A percentile compares a stretch with the other conserved stretches of the same genome.
These are phyloP conservation scores for Kalanchoe fedtschenkoi DNA, from an alignment of 164 flowering plant species.

Conservation along the genomic window DNA sequence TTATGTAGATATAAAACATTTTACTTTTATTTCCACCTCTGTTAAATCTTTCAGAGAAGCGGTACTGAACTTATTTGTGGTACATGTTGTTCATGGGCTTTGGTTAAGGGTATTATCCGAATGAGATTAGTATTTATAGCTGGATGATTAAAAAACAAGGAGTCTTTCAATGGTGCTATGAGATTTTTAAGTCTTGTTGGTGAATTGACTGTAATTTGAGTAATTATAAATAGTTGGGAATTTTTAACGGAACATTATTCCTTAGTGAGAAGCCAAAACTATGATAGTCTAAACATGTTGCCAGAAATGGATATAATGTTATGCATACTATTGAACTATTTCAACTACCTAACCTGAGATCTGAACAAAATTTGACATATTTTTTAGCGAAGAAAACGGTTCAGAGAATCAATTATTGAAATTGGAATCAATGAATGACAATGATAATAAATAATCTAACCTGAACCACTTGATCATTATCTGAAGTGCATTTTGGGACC, in stretches of 20 bases:
- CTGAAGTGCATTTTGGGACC: conserved; percentile 70
- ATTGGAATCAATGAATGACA: not conserved
- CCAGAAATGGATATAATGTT: not conserved
- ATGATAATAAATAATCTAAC: conserved; percentile 20
- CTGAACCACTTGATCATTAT: conserved; percentile 71
- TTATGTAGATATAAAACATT: not conserved
- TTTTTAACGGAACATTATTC: too few relatives aligned
- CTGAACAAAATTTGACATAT: not conserved
- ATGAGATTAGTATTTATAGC: not conserved
- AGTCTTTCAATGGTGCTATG: not conserved
- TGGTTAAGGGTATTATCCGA: not conserved
- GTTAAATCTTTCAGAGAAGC: not conserved
- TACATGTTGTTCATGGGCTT: not conserved
- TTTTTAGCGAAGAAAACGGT: not conserved
- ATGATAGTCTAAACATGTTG: not conserved
- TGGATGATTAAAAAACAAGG: not conserved
- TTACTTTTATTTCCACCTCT: not conserved
- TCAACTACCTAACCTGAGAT: not conserved
- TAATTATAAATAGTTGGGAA: too few relatives aligned
- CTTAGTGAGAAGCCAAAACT: not conserved
- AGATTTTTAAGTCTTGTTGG: too few relatives aligned
- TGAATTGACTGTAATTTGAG: too few relatives aligned
- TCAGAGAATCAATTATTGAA: not conserved
- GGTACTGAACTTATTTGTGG: not conserved
- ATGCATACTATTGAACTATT: not conserved